phyloP scores from a whole-genome alignment of 805 yeast genomes.

The Jamesozyma hellenica region DNA sequence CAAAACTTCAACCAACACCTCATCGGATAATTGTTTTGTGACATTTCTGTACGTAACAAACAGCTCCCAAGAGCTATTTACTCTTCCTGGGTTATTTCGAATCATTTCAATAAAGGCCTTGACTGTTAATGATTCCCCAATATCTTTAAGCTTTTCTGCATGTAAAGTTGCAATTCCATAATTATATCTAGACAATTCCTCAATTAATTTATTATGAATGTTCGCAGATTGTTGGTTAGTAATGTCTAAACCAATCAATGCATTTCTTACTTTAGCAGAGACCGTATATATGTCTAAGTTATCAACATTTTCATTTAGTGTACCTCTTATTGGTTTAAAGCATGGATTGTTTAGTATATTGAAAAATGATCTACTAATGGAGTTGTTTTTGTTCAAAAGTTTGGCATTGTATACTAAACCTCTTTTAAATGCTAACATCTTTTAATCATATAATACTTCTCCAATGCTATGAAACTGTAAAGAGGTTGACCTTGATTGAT shows the following conservation, averaged over 20 bases:
- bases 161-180: conserved; percentile 27
- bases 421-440: conserved; percentile 10
- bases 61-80: conserved; percentile 39
- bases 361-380: conserved; percentile 2
- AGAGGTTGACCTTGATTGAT: too few relatives aligned
- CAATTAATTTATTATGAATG: conserved; percentile 24
- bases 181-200: conserved; percentile 23
- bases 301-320: conserved; percentile 3
- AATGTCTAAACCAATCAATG: conserved; percentile 6
- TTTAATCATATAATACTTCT: neutral
- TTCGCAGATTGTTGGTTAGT: conserved; percentile 7
- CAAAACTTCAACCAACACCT: conserved; percentile 24
- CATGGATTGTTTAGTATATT: conserved; percentile 10
- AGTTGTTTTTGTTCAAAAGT: neutral
- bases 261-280: conserved; percentile 11
- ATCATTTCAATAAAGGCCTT: conserved; percentile 29
- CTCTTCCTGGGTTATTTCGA: conserved; percentile 44
- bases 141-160: conserved; percentile 18
- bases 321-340: conserved; percentile 11
- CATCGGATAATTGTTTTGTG: conserved; percentile 13
- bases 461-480: too few relatives aligned
- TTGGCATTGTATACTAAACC: conserved; percentile 2
- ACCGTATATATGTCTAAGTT: conserved; percentile 17
- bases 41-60: conserved; percentile 24
- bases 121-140: conserved; percentile 15